Conservation (phyloP, 108 stramenopile genomes). For the Pseudonitzschia multiseries region DNA sequence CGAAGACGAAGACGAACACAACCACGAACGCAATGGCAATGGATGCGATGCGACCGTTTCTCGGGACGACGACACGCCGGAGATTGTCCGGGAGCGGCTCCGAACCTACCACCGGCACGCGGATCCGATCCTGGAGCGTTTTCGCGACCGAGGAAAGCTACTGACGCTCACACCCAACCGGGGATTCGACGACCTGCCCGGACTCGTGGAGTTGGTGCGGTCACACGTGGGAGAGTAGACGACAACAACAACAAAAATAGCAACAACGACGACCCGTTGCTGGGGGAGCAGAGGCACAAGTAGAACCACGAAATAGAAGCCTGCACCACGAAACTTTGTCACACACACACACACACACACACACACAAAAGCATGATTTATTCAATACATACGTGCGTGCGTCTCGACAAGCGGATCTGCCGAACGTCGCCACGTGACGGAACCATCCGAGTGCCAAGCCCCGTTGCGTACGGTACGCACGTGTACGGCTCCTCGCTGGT, state of each 20-base stretch:
- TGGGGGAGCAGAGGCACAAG: too few species aligned
- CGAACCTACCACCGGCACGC: slow-evolving; percentile 54
- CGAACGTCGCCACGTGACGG: too few species aligned
- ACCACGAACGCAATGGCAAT: neutral
- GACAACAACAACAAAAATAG: neutral
- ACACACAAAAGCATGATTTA: too few species aligned
- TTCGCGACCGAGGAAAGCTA: slow-evolving; percentile 31
- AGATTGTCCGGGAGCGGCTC: slow-evolving; percentile 56
- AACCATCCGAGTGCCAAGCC: too few species aligned
- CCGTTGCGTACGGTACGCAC: too few species aligned
- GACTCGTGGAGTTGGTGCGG: slow-evolving; percentile 19
- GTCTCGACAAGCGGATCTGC: too few species aligned
- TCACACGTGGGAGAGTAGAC: neutral
- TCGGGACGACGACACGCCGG: slow-evolving; percentile 67
- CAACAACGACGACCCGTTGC: neutral
- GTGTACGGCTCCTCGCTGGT: too few species aligned
- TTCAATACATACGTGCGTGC: too few species aligned
- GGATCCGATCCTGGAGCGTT: slow-evolving; percentile 63
- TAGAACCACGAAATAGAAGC: too few species aligned
- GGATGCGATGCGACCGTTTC: slow-evolving; percentile 41
- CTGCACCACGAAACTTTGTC: too few species aligned
- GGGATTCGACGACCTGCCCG: slow-evolving; percentile 59
- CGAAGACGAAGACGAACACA: too few species aligned
- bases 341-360: too few species aligned
- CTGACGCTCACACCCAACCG: slow-evolving; percentile 58